Base-by-base conservation (phyloP, 225 moss, liverwort and hornwort species). In the Physcomitrellopsis africana region DNA sequence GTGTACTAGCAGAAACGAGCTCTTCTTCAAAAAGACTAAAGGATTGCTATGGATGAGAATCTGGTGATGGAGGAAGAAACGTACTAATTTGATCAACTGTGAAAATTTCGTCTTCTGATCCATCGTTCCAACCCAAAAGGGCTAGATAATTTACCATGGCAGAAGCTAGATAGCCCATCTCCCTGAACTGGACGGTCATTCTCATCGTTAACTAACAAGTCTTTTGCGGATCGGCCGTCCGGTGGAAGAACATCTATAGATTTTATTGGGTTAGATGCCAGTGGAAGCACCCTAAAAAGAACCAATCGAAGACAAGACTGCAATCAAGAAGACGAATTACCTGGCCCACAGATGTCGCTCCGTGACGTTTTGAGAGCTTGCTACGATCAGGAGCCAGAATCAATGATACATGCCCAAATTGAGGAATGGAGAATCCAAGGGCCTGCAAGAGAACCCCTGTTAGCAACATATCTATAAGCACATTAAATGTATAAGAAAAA, bases 71-170 rank as follows among this genome's bases (percentile, higher is more conserved):
- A 27, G 72, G 62, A 58, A 18, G 27, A 46, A 58, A 84, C 86
- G 68, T 82, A 94, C 96, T 79, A 44, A 99, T 92, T 54, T 89
- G 75, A 61, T 92, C 81, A 19, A 91, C 41, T 41, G 89, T 80
- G 76, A 99, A 99, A 12, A 99, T 95, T 67, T 99, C 99, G 55
- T 93, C 93, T 82, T 95, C 99, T 9, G 89, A 85, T 74, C 95
- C 95, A 80, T 99, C 99, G 60, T 99, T 99, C 99, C 99, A 99
- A 51, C 99, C 99, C 77, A 99, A 87, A 58, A 95, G 93, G 23
- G 95, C 91, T 24, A 99, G 79, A 79, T 89, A 99, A 78, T 99
- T 99, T 48, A 99, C 95, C 92, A 99, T 93, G 11, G 99, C 99
- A 72, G 90, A 63, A 61, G 93, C 75, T 63, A 99, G 58, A 74